phyloP scores from a whole-genome alignment of 495 filamentous ascomycete genomes.

The Baudoinia panamericana region DNA sequence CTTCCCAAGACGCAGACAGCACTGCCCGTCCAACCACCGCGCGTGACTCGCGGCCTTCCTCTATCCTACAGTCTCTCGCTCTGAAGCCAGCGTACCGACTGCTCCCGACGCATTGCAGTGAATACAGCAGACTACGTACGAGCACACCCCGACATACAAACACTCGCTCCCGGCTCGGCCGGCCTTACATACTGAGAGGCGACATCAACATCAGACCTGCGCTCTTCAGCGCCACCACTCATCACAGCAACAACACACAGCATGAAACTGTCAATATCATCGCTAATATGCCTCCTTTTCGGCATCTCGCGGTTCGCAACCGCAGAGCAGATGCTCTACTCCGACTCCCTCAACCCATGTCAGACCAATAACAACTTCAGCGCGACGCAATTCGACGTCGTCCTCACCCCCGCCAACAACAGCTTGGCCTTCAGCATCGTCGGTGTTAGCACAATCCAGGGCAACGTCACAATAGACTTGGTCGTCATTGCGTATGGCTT shows the following conservation, averaged over 20 bases:
- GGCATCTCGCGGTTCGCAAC: conserved; percentile 10
- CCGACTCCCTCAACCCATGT: conserved; percentile 32
- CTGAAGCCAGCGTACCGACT: background rate
- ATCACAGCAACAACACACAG: conserved; percentile 5
- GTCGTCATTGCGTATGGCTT: conserved; percentile 73
- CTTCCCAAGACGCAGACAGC: too few relatives aligned
- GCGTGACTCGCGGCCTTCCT: background rate
- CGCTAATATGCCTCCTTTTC: conserved; percentile 13
- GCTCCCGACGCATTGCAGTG: background rate
- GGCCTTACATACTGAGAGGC: background rate
- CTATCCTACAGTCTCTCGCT: conserved; percentile 11
- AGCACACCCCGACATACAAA: background rate
- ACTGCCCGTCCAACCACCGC: too few relatives aligned
- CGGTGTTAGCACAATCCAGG: conserved; percentile 72
- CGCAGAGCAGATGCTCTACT: conserved; percentile 28
- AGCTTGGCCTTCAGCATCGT: conserved; percentile 62
- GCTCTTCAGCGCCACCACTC: background rate
- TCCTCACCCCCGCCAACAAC: conserved; percentile 61
- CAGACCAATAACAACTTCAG: conserved; percentile 60
- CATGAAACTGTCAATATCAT: conserved; percentile 15
- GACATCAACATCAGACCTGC: background rate
- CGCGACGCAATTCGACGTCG: conserved; percentile 71
- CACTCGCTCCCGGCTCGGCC: conserved; percentile 4
- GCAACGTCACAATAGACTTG: conserved; percentile 70
- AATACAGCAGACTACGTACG: background rate